These are phyloP conservation scores for Mortierella sp. DNA, from an alignment of 371 early-diverging fungal species.

Conservation along the genomic window DNA sequence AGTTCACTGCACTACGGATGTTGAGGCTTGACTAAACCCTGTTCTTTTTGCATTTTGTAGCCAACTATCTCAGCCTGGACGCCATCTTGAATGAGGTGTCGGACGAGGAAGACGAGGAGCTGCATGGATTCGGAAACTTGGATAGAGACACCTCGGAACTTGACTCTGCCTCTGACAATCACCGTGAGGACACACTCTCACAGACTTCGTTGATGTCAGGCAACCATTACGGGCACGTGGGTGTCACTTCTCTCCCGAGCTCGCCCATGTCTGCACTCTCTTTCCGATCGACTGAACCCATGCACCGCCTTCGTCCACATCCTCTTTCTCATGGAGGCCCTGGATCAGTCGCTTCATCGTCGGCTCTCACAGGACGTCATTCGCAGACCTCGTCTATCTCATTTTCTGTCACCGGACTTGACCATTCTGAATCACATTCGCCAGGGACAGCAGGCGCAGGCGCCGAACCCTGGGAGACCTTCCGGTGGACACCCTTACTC, in stretches of 20 bases:
- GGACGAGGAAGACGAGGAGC: slow-evolving; percentile 44
- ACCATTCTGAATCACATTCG: slow-evolving; percentile 33
- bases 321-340: slow-evolving; percentile 27
- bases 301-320: slow-evolving; percentile 43
- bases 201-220: slow-evolving; percentile 49
- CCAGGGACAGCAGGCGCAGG: slow-evolving; percentile 39
- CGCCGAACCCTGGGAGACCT: slow-evolving; percentile 74
- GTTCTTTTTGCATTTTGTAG: slow-evolving; percentile 2
- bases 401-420: slow-evolving; percentile 37
- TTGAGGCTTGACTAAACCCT: too few relatives aligned
- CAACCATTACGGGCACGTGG: slow-evolving; percentile 32
- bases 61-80: slow-evolving; percentile 50
- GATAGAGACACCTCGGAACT: slow-evolving; percentile 32
- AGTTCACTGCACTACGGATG: too few relatives aligned
- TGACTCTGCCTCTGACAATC: slow-evolving; percentile 42
- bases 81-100: slow-evolving; percentile 49
- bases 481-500: slow-evolving; percentile 78
- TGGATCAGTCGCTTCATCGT: slow-evolving; percentile 51
- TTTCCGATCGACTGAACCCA: slow-evolving; percentile 31
- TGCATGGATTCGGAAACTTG: slow-evolving; percentile 35
- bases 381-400: slow-evolving; percentile 45
- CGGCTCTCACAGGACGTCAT: slow-evolving; percentile 46
- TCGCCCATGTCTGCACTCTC: slow-evolving; percentile 42
- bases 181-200: slow-evolving; percentile 48
- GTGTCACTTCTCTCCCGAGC: slow-evolving; percentile 16